Evolutionary conservation across 805 yeast genomes (phyloP), one percentile per base, ranked within the genome.

Genomic region (Ogataea wickerhamii): DNA sequence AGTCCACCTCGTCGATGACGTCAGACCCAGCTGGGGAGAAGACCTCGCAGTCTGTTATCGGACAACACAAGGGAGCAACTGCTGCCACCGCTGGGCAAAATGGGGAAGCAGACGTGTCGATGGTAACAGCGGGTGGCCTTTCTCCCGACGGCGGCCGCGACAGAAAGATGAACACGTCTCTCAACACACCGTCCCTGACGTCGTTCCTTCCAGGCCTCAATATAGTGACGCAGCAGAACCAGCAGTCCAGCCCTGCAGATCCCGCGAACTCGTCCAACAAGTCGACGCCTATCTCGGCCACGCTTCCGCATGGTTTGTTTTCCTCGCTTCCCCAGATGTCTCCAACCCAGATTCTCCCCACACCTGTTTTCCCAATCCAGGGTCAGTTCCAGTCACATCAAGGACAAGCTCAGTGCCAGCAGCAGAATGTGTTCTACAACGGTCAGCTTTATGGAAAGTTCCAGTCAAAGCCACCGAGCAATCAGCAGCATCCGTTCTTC

Each of bases 1-100:
- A 68, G 54, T 57, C 73, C 51, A 68, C 73, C 36, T 50, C 66
- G 18, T 70, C 78, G 0, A 52, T 73, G 18, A 68, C 78, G 4
- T 76, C 77, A 7, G 29, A 13, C 7, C 11, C 8, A 8, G 25
- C 25, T 8, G 25, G 11, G 8, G n/a, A n/a, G n/a, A 22, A 22
- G 12, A 12, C 8, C 25, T 11, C n/a, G 8, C 16, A 10, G 11
- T 26, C 29, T 7, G n/a, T 7, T 8, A 11, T 8, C n/a, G 7
- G 7, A 14, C 29, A 26, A 14, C 7, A 8, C 8, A 26, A 26
- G n/a, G n/a, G 29, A 11, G 29, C 7, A 7, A 14, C 17, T 3
- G 22, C 24, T 38, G 43, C 37, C n/a, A 24, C 14, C 6, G 26
- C 32, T 12, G 19, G 10, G 14, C 17, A 13, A 11, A 18, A 35